A percentile compares a stretch with the other conserved stretches of the same genome.
Evolutionary conservation across 148 eudicot genomes (phyloP).

Genomic region (Rhododendron ferrugineum): DNA sequence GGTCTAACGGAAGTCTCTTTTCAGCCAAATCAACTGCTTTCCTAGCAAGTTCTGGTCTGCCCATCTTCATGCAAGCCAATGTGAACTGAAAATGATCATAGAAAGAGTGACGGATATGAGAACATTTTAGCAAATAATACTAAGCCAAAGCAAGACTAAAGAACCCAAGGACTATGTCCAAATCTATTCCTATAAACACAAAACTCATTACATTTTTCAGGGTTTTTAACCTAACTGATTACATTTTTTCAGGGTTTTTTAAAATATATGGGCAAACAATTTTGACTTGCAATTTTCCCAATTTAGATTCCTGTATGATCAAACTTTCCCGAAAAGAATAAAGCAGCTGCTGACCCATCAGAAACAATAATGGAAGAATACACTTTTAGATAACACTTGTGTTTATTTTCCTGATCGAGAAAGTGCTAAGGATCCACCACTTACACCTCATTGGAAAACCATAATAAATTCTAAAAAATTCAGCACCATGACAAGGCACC

Average conservation of each 20-base stretch:
- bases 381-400: not conserved
- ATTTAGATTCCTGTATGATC: not conserved
- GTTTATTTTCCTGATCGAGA: not conserved
- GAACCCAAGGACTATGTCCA: not conserved
- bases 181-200: not conserved
- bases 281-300: not conserved
- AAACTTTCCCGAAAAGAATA: not conserved
- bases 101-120: not conserved
- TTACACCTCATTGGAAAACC: not conserved
- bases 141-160: not conserved
- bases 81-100: conserved; percentile 52
- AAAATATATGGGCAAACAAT: not conserved
- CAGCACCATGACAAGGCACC: not conserved
- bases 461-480: not conserved
- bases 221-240: not conserved
- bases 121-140: not conserved
- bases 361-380: not conserved
- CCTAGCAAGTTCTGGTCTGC: conserved; percentile 60
- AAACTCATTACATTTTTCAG: not conserved
- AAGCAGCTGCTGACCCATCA: not conserved
- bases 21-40: conserved; percentile 66
- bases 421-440: not conserved
- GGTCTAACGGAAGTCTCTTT: conserved; percentile 47
- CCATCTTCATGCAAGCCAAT: conserved; percentile 91
- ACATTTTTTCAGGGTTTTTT: too few relatives aligned